Evolutionary conservation across 352 stramenopile species (phyloP).

Genomic region (Blastocystis sp.): DNA sequence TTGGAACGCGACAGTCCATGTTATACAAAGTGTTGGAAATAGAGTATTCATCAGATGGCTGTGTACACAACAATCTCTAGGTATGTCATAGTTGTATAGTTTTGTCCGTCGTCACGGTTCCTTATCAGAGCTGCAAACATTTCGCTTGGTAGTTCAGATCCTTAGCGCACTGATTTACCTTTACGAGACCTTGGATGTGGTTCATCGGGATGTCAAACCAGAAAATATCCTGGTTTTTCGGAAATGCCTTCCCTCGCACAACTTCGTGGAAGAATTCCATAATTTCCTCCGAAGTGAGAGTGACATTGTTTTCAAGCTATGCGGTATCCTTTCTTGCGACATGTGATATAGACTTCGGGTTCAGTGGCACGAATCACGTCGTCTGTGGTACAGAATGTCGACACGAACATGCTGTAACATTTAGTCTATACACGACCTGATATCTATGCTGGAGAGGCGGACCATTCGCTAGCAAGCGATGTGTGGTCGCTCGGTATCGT

Average conservation of each 20-base stretch:
- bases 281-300: background rate
- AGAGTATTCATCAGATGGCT: background rate
- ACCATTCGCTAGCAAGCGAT: background rate
- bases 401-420: background rate
- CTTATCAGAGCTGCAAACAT: background rate
- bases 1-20: too few species aligned
- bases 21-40: background rate
- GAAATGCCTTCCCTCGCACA: background rate
- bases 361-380: background rate
- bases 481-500: constrained; percentile 44
- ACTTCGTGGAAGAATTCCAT: background rate
- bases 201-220: constrained; percentile 42
- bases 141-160: background rate
- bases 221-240: constrained; percentile 34
- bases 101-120: background rate
- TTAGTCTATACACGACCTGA: constrained; percentile 22
- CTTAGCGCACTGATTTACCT: constrained; percentile 1
- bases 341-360: constrained; percentile 18
- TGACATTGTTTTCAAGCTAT: background rate
- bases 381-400: background rate
- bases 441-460: background rate
- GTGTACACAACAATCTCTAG: background rate
- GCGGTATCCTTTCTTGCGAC: background rate
- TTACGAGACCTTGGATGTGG: background rate
- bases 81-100: background rate